These are phyloP conservation scores for Noccaea bulbosa DNA, from an alignment of 345 rosid species.

Conservation along the genomic window DNA sequence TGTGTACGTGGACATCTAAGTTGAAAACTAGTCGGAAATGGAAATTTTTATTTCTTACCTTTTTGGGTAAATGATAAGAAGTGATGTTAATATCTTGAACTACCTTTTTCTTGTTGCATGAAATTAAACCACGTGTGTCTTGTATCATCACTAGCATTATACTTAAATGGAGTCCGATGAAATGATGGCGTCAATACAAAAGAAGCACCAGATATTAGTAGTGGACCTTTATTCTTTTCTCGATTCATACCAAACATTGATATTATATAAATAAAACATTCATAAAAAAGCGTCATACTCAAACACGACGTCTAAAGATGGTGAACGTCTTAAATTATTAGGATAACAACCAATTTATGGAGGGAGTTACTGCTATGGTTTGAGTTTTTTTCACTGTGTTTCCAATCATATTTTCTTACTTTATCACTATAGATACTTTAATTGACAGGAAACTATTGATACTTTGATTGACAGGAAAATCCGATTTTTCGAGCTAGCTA, in stretches of 20 bases:
- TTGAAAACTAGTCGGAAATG: conserved; percentile 19
- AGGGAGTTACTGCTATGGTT: no score
- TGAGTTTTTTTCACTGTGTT: no score
- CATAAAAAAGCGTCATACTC: not conserved
- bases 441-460: no score
- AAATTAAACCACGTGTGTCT: conserved; percentile 28
- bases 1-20: conserved; percentile 20
- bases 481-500: no score
- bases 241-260: conserved; percentile 17
- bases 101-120: conserved; percentile 9
- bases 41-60: conserved; percentile 4
- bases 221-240: conserved; percentile 17
- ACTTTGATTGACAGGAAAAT: no score
- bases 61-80: conserved; percentile 37
- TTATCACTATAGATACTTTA: no score
- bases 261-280: conserved; percentile 5
- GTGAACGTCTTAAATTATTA: no score
- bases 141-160: not conserved
- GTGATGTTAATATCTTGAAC: conserved; percentile 30
- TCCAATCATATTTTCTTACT: no score
- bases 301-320: not conserved
- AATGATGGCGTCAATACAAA: conserved; percentile 30
- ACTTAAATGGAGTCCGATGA: conserved; percentile 25
- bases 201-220: conserved; percentile 8
- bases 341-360: no score